Conservation (phyloP, 2,329 filamentous ascomycete species). For the Davidsoniella eucalypti region DNA sequence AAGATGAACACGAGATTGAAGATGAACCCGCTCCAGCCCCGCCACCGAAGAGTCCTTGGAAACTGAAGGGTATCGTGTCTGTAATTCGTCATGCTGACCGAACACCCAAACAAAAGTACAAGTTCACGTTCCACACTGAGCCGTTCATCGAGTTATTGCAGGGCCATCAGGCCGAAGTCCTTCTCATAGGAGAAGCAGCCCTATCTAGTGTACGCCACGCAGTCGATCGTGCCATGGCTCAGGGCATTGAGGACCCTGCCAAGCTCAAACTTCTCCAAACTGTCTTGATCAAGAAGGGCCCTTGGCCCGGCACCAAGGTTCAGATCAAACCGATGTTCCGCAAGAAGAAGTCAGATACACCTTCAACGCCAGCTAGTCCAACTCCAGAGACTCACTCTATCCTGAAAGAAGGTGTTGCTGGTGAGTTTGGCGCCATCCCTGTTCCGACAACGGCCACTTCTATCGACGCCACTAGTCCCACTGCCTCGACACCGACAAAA, state of each 20-base stretch:
- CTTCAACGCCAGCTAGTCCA: conserved; percentile 23
- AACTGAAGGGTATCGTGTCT: conserved; percentile 91
- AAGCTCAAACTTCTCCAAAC: conserved; percentile 80
- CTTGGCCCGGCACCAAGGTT: conserved; percentile 90
- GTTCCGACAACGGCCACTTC: conserved; percentile 12
- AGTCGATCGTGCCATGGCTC: conserved; percentile 61
- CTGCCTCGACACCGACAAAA: background rate
- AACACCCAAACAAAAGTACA: conserved; percentile 98
- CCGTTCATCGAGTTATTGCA: conserved; percentile 91
- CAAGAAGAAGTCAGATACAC: conserved; percentile 58
- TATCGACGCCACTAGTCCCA: background rate
- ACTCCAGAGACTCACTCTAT: conserved; percentile 16
- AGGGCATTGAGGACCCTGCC: conserved; percentile 65
- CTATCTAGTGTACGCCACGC: conserved; percentile 78
- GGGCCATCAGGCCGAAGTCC: conserved; percentile 88
- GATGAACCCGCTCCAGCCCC: conserved; percentile 32
- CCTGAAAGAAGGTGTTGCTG: conserved; percentile 15
- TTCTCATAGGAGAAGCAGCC: conserved; percentile 82
- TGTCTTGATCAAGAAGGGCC: conserved; percentile 79
- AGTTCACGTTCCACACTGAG: conserved; percentile 94
- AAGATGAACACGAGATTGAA: conserved; percentile 1
- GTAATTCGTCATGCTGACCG: conserved; percentile 93
- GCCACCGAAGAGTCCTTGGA: conserved; percentile 87
- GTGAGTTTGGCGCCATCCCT: conserved; percentile 16
- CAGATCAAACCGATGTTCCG: conserved; percentile 99